phyloP scores from a whole-genome alignment of 768 basidiomycete species.

The Psilocybe cyanescens region DNA sequence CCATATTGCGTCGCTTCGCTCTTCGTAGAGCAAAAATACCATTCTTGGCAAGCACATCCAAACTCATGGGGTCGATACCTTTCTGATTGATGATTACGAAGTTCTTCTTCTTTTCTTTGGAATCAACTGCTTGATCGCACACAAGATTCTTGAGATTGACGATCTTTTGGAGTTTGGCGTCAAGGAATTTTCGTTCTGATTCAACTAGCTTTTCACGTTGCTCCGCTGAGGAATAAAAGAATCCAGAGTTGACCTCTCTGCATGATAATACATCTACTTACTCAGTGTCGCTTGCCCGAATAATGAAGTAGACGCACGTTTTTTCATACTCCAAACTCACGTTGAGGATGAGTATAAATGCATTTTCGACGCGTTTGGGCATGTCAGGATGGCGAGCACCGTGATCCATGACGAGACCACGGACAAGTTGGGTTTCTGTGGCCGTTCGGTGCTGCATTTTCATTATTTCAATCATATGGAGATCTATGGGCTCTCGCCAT shows the following conservation, averaged over 20 bases:
- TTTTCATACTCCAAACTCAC: slow-evolving; percentile 99
- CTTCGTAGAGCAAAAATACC: slow-evolving; percentile 93
- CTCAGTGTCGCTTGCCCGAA: slow-evolving; percentile 20
- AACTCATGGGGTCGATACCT: slow-evolving; percentile 95
- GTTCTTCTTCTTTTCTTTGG: slow-evolving; percentile 78
- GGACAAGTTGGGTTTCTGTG: slow-evolving; percentile 94
- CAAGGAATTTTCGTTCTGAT: slow-evolving; percentile 92
- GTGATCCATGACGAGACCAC: slow-evolving; percentile 96
- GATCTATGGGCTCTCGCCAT: slow-evolving; percentile 89
- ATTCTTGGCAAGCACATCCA: slow-evolving; percentile 96
- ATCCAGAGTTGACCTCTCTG: slow-evolving; percentile 98
- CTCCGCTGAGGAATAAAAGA: slow-evolving; percentile 98
- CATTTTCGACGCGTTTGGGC: slow-evolving; percentile 98
- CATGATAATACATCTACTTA: neutral
- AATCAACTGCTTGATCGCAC: slow-evolving; percentile 90
- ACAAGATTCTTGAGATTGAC: slow-evolving; percentile 96
- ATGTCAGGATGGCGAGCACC: slow-evolving; percentile 98
- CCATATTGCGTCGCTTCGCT: slow-evolving; percentile 99
- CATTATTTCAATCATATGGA: slow-evolving; percentile 99
- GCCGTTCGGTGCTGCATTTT: slow-evolving; percentile 99
- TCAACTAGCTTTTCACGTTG: slow-evolving; percentile 99
- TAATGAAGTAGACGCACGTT: slow-evolving; percentile 64
- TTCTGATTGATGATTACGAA: slow-evolving; percentile 99
- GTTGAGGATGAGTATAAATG: slow-evolving; percentile 92
- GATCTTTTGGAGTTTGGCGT: slow-evolving; percentile 93